Percentiles rank a stretch among this genome's conserved stretches.
These are phyloP conservation scores for Aspergillus uvarum DNA, from an alignment of 2,329 filamentous ascomycete species.

Conservation along the genomic window DNA sequence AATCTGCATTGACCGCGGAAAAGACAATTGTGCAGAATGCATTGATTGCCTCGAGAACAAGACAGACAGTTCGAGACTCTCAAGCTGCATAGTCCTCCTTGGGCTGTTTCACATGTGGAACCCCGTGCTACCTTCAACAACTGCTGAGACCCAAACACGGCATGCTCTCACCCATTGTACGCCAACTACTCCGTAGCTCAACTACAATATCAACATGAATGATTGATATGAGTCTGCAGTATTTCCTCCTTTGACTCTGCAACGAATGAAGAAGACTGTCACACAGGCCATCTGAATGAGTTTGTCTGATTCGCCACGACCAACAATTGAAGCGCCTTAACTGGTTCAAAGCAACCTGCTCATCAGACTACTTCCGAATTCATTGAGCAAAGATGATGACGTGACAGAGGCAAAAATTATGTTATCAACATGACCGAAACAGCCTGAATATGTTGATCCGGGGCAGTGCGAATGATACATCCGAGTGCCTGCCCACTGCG, in stretches of 20 bases:
- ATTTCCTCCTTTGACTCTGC: neutral
- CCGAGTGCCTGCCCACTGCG: neutral
- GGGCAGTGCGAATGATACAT: constrained; percentile 5
- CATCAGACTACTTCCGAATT: neutral
- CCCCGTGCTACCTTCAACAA: neutral
- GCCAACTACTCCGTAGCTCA: neutral
- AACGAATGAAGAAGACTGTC: neutral
- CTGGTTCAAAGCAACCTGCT: neutral
- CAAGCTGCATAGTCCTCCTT: neutral
- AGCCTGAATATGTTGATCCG: constrained; percentile 11
- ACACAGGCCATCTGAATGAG: neutral
- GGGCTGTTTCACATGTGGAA: constrained; percentile 3
- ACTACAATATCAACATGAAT: neutral
- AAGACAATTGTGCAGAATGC: neutral
- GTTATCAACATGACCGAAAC: constrained; percentile 8
- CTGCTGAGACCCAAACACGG: neutral
- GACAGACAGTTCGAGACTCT: constrained; percentile 1
- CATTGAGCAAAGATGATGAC: constrained; percentile 8
- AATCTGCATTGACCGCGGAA: neutral
- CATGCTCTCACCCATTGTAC: neutral
- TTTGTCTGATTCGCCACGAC: neutral
- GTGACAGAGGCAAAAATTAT: constrained; percentile 9
- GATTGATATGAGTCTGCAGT: neutral
- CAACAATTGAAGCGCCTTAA: neutral
- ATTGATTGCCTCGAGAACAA: neutral